Percentiles rank a stretch among this genome's conserved stretches.
Conservation (phyloP, 805 yeast genomes). For the Ogataea neopini region DNA sequence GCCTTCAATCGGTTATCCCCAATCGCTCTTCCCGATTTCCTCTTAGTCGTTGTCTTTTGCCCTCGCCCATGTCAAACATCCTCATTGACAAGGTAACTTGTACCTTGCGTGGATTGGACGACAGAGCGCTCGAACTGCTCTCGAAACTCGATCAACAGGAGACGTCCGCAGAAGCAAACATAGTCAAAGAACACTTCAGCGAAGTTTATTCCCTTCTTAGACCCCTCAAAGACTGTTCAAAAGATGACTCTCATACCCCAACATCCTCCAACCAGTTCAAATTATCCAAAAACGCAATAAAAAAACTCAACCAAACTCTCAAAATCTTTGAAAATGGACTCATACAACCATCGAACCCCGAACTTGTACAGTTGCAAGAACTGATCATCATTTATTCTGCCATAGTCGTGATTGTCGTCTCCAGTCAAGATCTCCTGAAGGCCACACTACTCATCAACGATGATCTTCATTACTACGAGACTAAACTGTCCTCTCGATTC, state of each 20-base stretch:
- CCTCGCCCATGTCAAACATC: slow-evolving; percentile 20
- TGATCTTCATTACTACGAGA: slow-evolving; percentile 50
- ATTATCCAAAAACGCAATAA: slow-evolving; percentile 10
- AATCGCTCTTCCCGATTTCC: neutral
- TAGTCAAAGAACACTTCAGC: slow-evolving; percentile 19
- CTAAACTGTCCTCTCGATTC: slow-evolving; percentile 34
- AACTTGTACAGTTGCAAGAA: slow-evolving; percentile 24
- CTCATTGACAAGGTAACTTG: slow-evolving; percentile 17
- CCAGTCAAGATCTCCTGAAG: slow-evolving; percentile 35
- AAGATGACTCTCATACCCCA: slow-evolving; percentile 1
- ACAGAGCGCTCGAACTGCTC: slow-evolving; percentile 16
- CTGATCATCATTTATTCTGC: slow-evolving; percentile 26
- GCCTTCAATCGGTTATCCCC: too few relatives aligned
- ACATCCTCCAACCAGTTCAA: neutral
- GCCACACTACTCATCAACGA: slow-evolving; percentile 45
- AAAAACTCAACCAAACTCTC: slow-evolving; percentile 13
- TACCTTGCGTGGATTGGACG: slow-evolving; percentile 13
- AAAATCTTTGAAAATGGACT: slow-evolving; percentile 18
- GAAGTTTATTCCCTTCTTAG: slow-evolving; percentile 17
- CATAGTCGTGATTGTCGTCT: slow-evolving; percentile 17
- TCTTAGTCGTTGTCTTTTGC: too few relatives aligned
- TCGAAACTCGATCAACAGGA: slow-evolving; percentile 14
- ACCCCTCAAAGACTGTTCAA: slow-evolving; percentile 19
- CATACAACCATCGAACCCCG: slow-evolving; percentile 13
- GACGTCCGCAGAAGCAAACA: slow-evolving; percentile 4